Base-by-base conservation (phyloP, 2,329 filamentous ascomycete genomes). In the Didymella segeticola region DNA sequence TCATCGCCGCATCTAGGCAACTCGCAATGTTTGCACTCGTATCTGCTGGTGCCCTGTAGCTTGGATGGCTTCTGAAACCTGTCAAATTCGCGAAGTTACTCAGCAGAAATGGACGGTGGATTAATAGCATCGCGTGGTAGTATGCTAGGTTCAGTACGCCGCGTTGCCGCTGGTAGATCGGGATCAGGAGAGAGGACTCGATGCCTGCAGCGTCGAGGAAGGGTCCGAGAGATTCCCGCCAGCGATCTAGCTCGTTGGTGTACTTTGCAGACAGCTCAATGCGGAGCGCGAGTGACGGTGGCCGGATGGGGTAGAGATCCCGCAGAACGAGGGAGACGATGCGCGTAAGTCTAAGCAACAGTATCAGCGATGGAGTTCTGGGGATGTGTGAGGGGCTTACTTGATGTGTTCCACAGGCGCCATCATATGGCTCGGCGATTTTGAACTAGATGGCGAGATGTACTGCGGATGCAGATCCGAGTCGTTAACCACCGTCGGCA, bases 61-160 rank as follows among this genome's bases (percentile, higher is more conserved):
- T 57, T 2, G 58, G 60, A 26, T 66, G 62, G n/a, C 60, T 63
- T 8, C 57, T 49, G 56, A 72, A 66, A 45, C 71, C 34, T 49
- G 75, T 67, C 11, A 76, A 58, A 20, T 62, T 68, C 3, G 75
- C 70, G 38, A 76, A 77, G 57, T 75, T 75, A 20, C 72, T 71
- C 0, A 86, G 73, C 0, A 86, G 74, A 37, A 85, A 83, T 0
- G 81, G 79, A 0, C 84, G 78, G 39, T 82, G 84, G 6, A 82
- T 78, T 15, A 86, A 77, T 63, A 86, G 83, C 8, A 82, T 74
- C 2, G 83, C 81, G 47, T 86, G 83, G 4, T 77, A 79, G 57
- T 84, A 80, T 0, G 82, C 82, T 0, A 86, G 71, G 31, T 79
- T 80, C 9, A 86, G 67, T 1, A 83, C 82, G 0, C 76, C 80